Evolutionary conservation across 1,284 basidiomycete species (phyloP).

Genomic region (Apiotrichum domesticum): DNA sequence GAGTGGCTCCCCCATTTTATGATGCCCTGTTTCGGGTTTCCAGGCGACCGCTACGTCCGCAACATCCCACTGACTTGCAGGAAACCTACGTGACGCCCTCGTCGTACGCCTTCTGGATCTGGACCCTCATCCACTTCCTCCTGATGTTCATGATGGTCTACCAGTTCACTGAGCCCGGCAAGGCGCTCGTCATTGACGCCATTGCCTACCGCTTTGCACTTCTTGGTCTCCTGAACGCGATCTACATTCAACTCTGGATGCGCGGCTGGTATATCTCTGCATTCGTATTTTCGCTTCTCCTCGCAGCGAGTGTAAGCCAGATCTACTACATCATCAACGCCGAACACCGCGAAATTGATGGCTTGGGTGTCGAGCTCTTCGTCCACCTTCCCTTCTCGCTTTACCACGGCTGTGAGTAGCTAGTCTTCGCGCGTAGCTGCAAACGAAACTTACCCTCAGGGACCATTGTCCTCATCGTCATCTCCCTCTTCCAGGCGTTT

Average conservation of each 20-base stretch:
- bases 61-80: slow-evolving; percentile 1
- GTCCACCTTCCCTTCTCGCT: slow-evolving; percentile 70
- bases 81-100: slow-evolving; percentile 18
- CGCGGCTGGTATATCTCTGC: slow-evolving; percentile 61
- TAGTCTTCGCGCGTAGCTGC: neutral
- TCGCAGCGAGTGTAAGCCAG: slow-evolving; percentile 52
- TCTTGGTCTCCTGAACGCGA: slow-evolving; percentile 71
- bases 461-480: slow-evolving; percentile 82
- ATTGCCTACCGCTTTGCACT: slow-evolving; percentile 84
- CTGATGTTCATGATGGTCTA: slow-evolving; percentile 82
- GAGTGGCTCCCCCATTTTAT: too few species aligned
- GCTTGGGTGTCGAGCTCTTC: slow-evolving; percentile 60
- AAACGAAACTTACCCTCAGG: slow-evolving; percentile 19
- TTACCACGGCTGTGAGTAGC: slow-evolving; percentile 71
- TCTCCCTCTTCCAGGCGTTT: slow-evolving; percentile 86
- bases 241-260: slow-evolving; percentile 78
- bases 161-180: slow-evolving; percentile 68
- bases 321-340: slow-evolving; percentile 91
- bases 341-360: slow-evolving; percentile 58
- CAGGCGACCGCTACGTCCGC: neutral
- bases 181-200: slow-evolving; percentile 72
- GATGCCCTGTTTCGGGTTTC: too few species aligned
- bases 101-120: slow-evolving; percentile 19
- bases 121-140: slow-evolving; percentile 74
- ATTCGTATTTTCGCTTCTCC: slow-evolving; percentile 78